Conservation (phyloP, 768 basidiomycete genomes). For the Mycena chlorophos region DNA sequence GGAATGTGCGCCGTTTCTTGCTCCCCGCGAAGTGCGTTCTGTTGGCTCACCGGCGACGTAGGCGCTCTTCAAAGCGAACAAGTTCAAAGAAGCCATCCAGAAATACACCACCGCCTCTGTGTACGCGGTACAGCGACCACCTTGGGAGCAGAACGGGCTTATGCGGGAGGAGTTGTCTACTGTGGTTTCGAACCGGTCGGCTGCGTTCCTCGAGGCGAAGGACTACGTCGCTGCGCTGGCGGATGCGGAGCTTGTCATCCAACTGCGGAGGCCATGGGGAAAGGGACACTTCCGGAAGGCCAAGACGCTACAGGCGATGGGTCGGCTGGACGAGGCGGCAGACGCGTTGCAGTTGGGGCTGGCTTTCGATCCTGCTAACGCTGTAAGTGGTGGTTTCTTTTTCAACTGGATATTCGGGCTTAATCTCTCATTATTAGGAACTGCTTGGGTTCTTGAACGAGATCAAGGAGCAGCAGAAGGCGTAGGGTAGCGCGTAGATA, state of each 20-base stretch:
- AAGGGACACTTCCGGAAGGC: conserved; percentile 97
- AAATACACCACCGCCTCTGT: conserved; percentile 78
- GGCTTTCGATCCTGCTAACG: conserved; percentile 69
- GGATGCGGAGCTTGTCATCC: conserved; percentile 90
- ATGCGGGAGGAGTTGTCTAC: conserved; percentile 91
- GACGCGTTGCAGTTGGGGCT: conserved; percentile 82
- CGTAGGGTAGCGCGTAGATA: too few relatives aligned
- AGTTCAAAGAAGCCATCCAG: conserved; percentile 68
- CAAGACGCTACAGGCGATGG: conserved; percentile 80
- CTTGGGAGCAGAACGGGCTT: conserved; percentile 83
- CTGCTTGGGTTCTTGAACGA: conserved; percentile 15
- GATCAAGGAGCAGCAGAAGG: conserved; percentile 5
- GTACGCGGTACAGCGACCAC: conserved; percentile 77
- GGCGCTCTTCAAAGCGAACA: conserved; percentile 76
- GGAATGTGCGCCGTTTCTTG: conserved; percentile 66
- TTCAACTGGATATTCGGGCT: conserved; percentile 11
- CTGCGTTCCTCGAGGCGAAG: conserved; percentile 74
- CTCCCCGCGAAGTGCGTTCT: not conserved
- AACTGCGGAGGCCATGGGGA: conserved; percentile 83
- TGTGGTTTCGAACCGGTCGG: conserved; percentile 88
- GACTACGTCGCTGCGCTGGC: conserved; percentile 78
- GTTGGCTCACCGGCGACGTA: conserved; percentile 38
- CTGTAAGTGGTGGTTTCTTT: conserved; percentile 26
- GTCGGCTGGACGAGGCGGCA: conserved; percentile 68
- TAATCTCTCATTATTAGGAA: conserved; percentile 9